Evolutionary conservation across 148 eudicot species (phyloP).

Genomic region (Cornus suecica): DNA sequence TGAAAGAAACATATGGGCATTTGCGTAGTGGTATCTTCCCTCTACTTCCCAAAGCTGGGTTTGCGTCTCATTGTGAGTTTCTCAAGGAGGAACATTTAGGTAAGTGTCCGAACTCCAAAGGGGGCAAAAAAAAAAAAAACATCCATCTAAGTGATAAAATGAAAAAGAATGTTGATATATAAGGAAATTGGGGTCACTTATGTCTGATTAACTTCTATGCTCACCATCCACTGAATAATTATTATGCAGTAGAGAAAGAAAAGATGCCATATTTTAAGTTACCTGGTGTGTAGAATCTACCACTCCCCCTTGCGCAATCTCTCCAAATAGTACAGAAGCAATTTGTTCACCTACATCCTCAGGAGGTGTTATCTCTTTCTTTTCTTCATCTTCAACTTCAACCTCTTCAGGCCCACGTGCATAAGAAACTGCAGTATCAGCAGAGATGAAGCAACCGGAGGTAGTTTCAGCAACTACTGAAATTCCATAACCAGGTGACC

Average conservation of each 20-base stretch:
- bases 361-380: constrained; percentile 46
- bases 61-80: too few relatives aligned
- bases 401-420: constrained; percentile 43
- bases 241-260: not conserved
- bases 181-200: not conserved
- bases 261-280: constrained; percentile 1
- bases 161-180: not conserved
- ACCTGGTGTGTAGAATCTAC: constrained; percentile 97
- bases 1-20: not conserved
- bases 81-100: too few relatives aligned
- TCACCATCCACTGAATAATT: not conserved
- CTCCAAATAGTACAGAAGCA: constrained; percentile 65
- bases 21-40: too few relatives aligned
- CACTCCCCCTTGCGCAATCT: constrained; percentile 91
- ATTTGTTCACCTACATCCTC: constrained; percentile 72
- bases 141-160: not conserved
- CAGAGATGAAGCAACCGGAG: constrained; percentile 78
- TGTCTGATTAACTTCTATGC: not conserved
- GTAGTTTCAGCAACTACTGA: constrained; percentile 85
- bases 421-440: constrained; percentile 67
- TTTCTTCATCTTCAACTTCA: constrained; percentile 49
- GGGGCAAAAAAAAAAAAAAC: not conserved
- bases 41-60: too few relatives aligned
- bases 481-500: constrained; percentile 95
- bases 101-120: too few relatives aligned